phyloP scores from a whole-genome alignment of 192 early-diverging fungal species.

The Backusella westeae region DNA sequence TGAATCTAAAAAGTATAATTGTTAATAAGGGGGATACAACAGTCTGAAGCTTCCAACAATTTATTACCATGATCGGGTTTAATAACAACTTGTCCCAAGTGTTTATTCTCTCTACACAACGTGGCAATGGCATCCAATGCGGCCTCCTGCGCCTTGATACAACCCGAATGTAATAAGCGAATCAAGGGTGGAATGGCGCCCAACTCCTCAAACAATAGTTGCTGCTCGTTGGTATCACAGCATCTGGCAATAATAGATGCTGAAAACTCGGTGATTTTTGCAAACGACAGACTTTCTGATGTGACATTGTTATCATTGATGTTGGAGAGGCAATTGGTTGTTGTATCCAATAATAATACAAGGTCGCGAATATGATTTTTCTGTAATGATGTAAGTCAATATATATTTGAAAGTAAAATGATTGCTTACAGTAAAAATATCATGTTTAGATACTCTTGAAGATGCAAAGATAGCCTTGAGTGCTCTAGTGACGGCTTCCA shows the following conservation, averaged over 20 bases:
- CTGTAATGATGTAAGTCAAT: conserved; percentile 16
- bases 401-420: neutral
- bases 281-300: conserved; percentile 15
- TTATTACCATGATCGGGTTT: conserved; percentile 41
- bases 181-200: conserved; percentile 60
- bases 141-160: conserved; percentile 71
- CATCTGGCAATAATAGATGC: conserved; percentile 63
- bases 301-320: neutral
- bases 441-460: conserved; percentile 47
- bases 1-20: neutral
- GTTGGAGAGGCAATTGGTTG: conserved; percentile 1
- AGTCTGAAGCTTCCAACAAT: too few relatives aligned
- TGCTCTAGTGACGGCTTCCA: conserved; percentile 68
- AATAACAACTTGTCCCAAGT: conserved; percentile 51
- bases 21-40: too few relatives aligned
- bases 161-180: conserved; percentile 51
- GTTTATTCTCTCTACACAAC: conserved; percentile 59
- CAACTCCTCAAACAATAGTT: conserved; percentile 51
- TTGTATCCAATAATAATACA: conserved; percentile 46
- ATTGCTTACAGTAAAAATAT: conserved; percentile 46
- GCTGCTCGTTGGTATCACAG: conserved; percentile 57
- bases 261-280: conserved; percentile 61
- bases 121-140: conserved; percentile 73
- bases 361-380: conserved; percentile 43
- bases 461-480: conserved; percentile 64